Evolutionary conservation across 192 early-diverging fungal genomes (phyloP).

Genomic region (Nowakowskiella sp.): DNA sequence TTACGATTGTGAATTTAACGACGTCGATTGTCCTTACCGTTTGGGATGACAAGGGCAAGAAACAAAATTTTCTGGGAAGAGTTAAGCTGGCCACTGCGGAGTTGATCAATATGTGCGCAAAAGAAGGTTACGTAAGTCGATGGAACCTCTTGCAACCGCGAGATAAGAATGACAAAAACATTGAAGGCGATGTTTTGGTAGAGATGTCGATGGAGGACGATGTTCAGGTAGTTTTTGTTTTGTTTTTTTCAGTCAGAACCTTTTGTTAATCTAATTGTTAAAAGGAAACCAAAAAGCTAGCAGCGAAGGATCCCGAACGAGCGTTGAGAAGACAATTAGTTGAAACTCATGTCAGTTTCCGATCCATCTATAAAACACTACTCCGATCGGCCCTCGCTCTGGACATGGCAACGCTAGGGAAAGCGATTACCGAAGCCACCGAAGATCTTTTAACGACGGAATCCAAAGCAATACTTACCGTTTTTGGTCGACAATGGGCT

Average conservation of each 20-base stretch:
- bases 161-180: slow-evolving; percentile 15
- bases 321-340: no score
- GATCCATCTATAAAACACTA: slow-evolving; percentile 33
- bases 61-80: slow-evolving; percentile 45
- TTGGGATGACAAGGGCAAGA: slow-evolving; percentile 38
- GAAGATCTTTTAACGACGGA: slow-evolving; percentile 36
- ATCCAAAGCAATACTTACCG: slow-evolving; percentile 26
- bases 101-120: slow-evolving; percentile 7
- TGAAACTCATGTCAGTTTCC: slow-evolving; percentile 23
- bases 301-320: background rate
- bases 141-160: slow-evolving; percentile 12
- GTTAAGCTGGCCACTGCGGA: slow-evolving; percentile 25
- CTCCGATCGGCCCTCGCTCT: slow-evolving; percentile 32
- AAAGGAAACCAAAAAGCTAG: background rate
- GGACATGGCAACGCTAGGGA: slow-evolving; percentile 26
- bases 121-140: slow-evolving; percentile 5
- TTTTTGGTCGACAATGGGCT: slow-evolving; percentile 28
- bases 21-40: slow-evolving; percentile 38
- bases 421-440: slow-evolving; percentile 26
- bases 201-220: slow-evolving; percentile 9
- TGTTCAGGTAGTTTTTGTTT: background rate
- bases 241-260: background rate
- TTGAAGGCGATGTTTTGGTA: slow-evolving; percentile 15
- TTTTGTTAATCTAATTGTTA: background rate
- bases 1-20: slow-evolving; percentile 14